Evolutionary conservation across 1,139 yeast genomes (phyloP).

Genomic region (Hemisphaericaspora xylofermentans): DNA sequence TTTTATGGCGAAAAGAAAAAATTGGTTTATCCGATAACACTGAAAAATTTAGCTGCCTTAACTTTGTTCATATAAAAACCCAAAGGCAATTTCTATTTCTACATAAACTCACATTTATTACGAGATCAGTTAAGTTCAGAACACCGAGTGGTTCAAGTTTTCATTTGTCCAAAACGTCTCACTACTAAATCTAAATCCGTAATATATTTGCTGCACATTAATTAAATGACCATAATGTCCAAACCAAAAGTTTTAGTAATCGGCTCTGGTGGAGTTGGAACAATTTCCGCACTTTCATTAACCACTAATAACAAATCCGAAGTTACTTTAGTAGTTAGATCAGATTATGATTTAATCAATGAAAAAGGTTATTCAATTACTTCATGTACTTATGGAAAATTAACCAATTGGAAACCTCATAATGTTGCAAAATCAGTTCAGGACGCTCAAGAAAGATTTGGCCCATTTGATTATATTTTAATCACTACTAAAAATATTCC

Average conservation of each 20-base stretch:
- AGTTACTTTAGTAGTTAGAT: slow-evolving; percentile 63
- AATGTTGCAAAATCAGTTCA: slow-evolving; percentile 40
- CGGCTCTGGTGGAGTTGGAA: slow-evolving; percentile 63
- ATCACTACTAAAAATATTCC: slow-evolving; percentile 76
- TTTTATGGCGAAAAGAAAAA: no score
- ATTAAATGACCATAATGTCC: slow-evolving; percentile 12
- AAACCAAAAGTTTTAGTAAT: slow-evolving; percentile 37
- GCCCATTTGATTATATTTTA: slow-evolving; percentile 65
- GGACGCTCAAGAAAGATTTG: slow-evolving; percentile 41
- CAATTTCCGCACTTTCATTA: slow-evolving; percentile 63
- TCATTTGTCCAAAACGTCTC: no score
- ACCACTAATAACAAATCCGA: slow-evolving; percentile 43
- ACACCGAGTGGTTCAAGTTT: no score
- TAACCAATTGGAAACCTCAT: slow-evolving; percentile 55
- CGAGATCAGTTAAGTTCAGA: no score
- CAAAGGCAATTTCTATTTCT: no score
- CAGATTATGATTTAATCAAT: slow-evolving; percentile 58
- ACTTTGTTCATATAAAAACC: no score
- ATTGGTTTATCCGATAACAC: no score
- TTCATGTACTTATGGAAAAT: slow-evolving; percentile 60
- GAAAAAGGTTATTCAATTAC: slow-evolving; percentile 57
- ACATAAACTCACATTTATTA: no score
- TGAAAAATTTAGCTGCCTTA: no score
- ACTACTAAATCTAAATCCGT: no score
- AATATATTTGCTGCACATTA: no score